These are phyloP conservation scores for Quercus lobata DNA, from an alignment of 331 rosid species.

Conservation along the genomic window DNA sequence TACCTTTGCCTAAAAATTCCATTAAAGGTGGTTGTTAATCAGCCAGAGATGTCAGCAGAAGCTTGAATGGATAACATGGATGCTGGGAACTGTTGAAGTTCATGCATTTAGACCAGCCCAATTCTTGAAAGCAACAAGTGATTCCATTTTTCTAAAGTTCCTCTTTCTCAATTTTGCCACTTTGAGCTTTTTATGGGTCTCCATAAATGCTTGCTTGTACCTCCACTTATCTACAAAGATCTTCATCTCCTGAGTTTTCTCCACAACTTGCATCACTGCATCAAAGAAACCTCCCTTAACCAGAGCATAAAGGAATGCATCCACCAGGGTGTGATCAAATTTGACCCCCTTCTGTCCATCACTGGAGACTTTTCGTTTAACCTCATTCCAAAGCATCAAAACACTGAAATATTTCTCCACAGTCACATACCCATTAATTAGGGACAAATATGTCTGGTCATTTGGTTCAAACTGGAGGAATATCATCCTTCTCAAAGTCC, in stretches of 20 bases:
- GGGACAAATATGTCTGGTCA: slow-evolving; percentile 83
- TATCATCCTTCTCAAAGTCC: slow-evolving; percentile 85
- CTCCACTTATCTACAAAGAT: slow-evolving; percentile 95
- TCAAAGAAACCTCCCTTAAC: slow-evolving; percentile 97
- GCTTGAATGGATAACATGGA: slow-evolving; percentile 7
- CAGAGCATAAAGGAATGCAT: slow-evolving; percentile 84
- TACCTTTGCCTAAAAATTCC: slow-evolving; percentile 15
- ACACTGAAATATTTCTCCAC: slow-evolving; percentile 76
- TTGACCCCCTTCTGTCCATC: slow-evolving; percentile 64
- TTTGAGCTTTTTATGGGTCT: slow-evolving; percentile 86
- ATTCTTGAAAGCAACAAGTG: slow-evolving; percentile 86
- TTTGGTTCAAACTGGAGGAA: slow-evolving; percentile 85
- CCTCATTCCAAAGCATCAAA: slow-evolving; percentile 91
- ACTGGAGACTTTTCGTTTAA: slow-evolving; percentile 52
- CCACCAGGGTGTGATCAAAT: slow-evolving; percentile 71
- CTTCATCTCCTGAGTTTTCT: slow-evolving; percentile 81
- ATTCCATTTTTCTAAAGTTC: slow-evolving; percentile 76
- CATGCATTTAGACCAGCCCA: slow-evolving; percentile 90
- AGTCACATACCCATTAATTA: slow-evolving; percentile 74
- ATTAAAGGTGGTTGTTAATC: slow-evolving; percentile 1
- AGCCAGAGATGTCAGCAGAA: slow-evolving; percentile 4
- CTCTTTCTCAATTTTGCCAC: slow-evolving; percentile 70
- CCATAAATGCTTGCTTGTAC: slow-evolving; percentile 97
- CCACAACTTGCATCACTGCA: slow-evolving; percentile 93
- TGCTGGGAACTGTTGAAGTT: slow-evolving; percentile 10